Percentiles rank a stretch among this genome's conserved stretches.
These are phyloP conservation scores for Crithidia sp. DNA, from an alignment of 208 protist genomes.

Conservation along the genomic window DNA sequence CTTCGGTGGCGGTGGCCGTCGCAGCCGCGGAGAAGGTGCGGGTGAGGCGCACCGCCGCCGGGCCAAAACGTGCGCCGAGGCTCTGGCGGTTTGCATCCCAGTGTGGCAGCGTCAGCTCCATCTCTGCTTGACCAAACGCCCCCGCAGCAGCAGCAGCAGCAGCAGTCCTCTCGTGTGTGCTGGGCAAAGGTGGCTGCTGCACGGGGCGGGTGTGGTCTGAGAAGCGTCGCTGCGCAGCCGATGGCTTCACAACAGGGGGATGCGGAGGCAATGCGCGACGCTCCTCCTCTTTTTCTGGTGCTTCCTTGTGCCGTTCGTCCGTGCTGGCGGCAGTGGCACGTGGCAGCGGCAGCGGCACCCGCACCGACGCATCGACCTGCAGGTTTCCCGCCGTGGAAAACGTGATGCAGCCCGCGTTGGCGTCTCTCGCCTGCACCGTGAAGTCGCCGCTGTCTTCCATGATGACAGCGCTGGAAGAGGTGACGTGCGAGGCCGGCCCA, in stretches of 20 bases:
- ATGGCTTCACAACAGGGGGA: constrained; percentile 8
- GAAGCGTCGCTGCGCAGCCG: constrained; percentile 25
- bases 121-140: constrained; percentile 26
- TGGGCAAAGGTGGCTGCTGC: neutral
- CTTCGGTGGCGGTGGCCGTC: constrained; percentile 18
- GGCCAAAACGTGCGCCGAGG: constrained; percentile 25
- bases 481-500: constrained; percentile 23
- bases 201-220: constrained; percentile 25
- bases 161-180: neutral
- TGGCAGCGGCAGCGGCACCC: constrained; percentile 36
- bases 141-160: neutral
- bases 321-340: neutral
- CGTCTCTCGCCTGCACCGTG: constrained; percentile 37
- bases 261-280: neutral
- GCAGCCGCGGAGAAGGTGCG: constrained; percentile 17
- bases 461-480: constrained; percentile 36
- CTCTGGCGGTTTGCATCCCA: constrained; percentile 32
- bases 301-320: no score
- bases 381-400: constrained; percentile 54
- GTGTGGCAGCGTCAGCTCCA: constrained; percentile 25
- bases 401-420: constrained; percentile 36
- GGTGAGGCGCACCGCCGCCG: constrained; percentile 24
- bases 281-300: no score
- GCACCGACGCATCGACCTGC: constrained; percentile 40
- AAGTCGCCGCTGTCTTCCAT: constrained; percentile 61